Percentiles rank a stretch among this genome's conserved stretches.
Evolutionary conservation across 2,329 filamentous ascomycete genomes (phyloP).

Genomic region (Hypoxylon sp.): DNA sequence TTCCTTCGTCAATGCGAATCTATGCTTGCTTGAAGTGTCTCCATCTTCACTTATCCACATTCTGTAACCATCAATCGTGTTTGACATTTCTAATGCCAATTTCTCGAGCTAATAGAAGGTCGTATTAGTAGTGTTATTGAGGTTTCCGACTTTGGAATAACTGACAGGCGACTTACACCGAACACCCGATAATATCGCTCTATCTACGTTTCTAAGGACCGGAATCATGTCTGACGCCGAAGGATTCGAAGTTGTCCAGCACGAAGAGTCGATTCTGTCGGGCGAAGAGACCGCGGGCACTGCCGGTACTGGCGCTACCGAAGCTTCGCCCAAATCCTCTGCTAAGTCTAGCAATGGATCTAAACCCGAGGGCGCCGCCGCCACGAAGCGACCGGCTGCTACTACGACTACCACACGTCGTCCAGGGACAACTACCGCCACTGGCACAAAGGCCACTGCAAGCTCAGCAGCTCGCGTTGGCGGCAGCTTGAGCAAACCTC

Average conservation of each 20-base stretch:
- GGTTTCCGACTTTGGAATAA: constrained; percentile 34
- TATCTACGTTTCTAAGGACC: constrained; percentile 22
- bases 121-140: constrained; percentile 32
- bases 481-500: constrained; percentile 63
- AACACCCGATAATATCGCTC: constrained; percentile 23
- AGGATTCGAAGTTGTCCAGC: constrained; percentile 62
- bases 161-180: constrained; percentile 27
- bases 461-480: constrained; percentile 57
- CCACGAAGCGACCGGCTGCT: constrained; percentile 58
- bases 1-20: constrained; percentile 45
- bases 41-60: constrained; percentile 28
- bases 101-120: constrained; percentile 38
- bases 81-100: constrained; percentile 17
- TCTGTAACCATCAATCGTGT: constrained; percentile 30
- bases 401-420: constrained; percentile 55
- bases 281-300: constrained; percentile 55
- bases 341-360: constrained; percentile 53
- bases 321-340: constrained; percentile 52
- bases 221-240: constrained; percentile 64
- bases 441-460: constrained; percentile 52
- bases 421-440: constrained; percentile 53
- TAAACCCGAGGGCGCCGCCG: constrained; percentile 54
- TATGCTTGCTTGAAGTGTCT: constrained; percentile 36
- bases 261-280: constrained; percentile 59
- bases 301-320: constrained; percentile 47